Evolutionary conservation across 768 basidiomycete genomes (phyloP).

Genomic region (Mycena metata): DNA sequence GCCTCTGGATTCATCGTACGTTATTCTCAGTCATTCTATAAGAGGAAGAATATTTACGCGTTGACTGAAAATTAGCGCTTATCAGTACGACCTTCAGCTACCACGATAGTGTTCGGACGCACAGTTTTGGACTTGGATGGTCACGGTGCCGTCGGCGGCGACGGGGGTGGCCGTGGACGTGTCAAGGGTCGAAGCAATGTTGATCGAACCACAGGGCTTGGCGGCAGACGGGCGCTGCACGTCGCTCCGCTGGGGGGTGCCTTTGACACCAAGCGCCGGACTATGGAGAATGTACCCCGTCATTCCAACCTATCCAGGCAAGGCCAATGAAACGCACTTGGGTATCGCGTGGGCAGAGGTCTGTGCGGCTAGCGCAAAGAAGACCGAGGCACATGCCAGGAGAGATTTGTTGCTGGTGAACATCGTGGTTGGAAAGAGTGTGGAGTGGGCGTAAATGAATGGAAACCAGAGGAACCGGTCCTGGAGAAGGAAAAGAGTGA

Average conservation of each 20-base stretch:
- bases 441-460: constrained; percentile 1
- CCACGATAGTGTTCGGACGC: constrained; percentile 10
- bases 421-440: constrained; percentile 25
- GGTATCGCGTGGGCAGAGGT: constrained; percentile 33
- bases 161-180: constrained; percentile 36
- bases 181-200: constrained; percentile 33
- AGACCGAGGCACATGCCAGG: constrained; percentile 31
- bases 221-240: constrained; percentile 37
- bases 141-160: constrained; percentile 48
- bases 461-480: constrained; percentile 35
- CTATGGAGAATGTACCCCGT: not conserved
- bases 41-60: constrained; percentile 42
- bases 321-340: constrained; percentile 1
- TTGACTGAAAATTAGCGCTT: no score
- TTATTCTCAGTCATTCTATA: not conserved
- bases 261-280: constrained; percentile 35
- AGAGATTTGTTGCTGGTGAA: constrained; percentile 28
- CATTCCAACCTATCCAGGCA: not conserved
- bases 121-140: constrained; percentile 48
- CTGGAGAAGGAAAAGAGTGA: constrained; percentile 3
- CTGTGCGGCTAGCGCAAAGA: constrained; percentile 32
- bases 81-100: no score
- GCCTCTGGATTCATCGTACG: constrained; percentile 18
- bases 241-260: constrained; percentile 34
- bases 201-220: constrained; percentile 35